phyloP scores from a whole-genome alignment of 2,329 filamentous ascomycete genomes.

The Aureobasidium pullulans region DNA sequence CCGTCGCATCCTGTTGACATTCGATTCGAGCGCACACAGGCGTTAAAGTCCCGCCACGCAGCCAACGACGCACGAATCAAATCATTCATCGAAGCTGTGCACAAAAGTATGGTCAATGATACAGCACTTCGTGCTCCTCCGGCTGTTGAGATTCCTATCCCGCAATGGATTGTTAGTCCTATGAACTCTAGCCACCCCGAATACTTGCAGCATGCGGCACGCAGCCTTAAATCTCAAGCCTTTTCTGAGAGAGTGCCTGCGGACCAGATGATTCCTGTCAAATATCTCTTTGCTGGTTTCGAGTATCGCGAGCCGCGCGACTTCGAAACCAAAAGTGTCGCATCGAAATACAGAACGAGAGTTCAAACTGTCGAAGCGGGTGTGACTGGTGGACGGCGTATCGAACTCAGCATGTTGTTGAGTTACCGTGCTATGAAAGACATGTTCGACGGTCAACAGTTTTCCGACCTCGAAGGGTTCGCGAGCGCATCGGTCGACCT shows the following conservation, averaged over 20 bases:
- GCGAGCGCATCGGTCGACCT: not conserved
- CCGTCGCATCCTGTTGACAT: constrained; percentile 13
- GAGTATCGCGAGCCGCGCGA: constrained; percentile 3
- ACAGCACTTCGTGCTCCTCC: constrained; percentile 3
- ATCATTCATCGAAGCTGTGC: constrained; percentile 8
- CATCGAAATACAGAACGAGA: not conserved
- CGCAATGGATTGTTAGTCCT: not conserved
- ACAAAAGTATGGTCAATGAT: constrained; percentile 2
- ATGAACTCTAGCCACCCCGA: not conserved
- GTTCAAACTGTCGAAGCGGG: constrained; percentile 9
- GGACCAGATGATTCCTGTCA: not conserved
- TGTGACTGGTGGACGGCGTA: constrained; percentile 10
- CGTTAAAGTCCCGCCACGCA: not conserved
- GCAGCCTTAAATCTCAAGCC: not conserved
- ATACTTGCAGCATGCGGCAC: not conserved
- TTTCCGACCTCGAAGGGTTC: not conserved
- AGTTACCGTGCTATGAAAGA: not conserved
- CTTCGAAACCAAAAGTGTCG: not conserved
- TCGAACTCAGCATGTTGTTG: constrained; percentile 1
- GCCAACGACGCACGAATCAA: not conserved
- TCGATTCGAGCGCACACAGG: not conserved
- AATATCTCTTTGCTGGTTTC: constrained; percentile 16
- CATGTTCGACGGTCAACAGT: not conserved
- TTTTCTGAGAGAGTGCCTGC: too few species aligned
- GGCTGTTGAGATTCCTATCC: constrained; percentile 1